Base-by-base conservation (phyloP, 805 yeast genomes). In the Pichia manshurica region DNA sequence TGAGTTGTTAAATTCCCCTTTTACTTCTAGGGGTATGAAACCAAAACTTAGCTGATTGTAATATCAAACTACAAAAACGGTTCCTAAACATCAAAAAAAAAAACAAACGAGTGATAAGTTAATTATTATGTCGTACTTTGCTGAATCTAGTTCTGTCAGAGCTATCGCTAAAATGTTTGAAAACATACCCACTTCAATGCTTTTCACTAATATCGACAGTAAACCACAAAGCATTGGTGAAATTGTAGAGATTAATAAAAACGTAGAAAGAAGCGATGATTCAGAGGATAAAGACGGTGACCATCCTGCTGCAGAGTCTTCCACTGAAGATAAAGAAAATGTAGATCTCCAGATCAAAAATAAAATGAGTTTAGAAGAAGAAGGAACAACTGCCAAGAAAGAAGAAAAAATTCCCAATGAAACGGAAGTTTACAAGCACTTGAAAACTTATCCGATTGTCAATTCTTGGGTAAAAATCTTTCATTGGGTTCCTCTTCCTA, bases 361-460 rank as follows among this genome's bases (percentile, higher is more conserved):
- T 16, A 12, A 17, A 19, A 12, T 6, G 19, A 4, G 13, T 21
- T 22, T 19, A 19, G 25, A 21, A 4, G 16, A 37, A 9, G n/a
- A 21, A 35, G 22, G 29, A n/a, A 1, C 16, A 32, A 39, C n/a
- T 13, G 39, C 31, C 2, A 48, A 19, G 21, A 8, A n/a, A 16
- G 17, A 40, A 8, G 41, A 46, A 32, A 33, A 42, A 21, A 32
- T 49, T n/a, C 59, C 61, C 3, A 39, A 39, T n/a, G 58, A 52
- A 38, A 55, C 64, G 12, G 70, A 63, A 45, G 61, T 70, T 9
- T 59, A 68, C 49, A 57, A 68, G 2, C 82, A 74, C 56, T 53
- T 78, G 31, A 66, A 66, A 49, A 58, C 66, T 5, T 79, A 75
- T 51, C 82, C 84, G 3, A 57, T 78, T 49, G 73, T 73, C 1